Percentiles rank a stretch among this genome's conserved stretches.
Conservation (phyloP, 345 rosid genomes). For the Clausena lansium region DNA sequence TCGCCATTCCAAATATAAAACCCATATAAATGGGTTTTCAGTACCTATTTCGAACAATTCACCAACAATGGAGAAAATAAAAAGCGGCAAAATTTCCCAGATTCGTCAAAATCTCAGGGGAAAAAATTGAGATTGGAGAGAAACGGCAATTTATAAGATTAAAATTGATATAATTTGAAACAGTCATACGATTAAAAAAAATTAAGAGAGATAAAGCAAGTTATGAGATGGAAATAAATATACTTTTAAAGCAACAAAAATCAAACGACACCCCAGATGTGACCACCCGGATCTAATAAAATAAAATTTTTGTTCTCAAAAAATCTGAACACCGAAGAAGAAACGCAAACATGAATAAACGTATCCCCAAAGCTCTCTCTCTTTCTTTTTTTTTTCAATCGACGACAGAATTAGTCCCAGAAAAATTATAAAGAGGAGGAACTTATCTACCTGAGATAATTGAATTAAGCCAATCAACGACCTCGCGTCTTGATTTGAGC, state of each 20-base stretch:
- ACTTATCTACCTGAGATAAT: conserved; percentile 56
- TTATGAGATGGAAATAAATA: not conserved
- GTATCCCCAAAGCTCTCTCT: not conserved
- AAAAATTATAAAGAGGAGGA: not conserved
- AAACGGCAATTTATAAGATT: too few species aligned
- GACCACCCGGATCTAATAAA: conserved; percentile 12
- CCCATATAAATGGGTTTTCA: not conserved
- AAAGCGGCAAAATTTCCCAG: not conserved
- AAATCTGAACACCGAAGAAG: not conserved
- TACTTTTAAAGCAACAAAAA: not conserved
- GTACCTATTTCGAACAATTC: not conserved
- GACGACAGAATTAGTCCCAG: not conserved
- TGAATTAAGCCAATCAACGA: conserved; percentile 61
- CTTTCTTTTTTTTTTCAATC: not conserved
- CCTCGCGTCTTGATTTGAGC: conserved; percentile 57
- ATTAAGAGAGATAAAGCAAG: too few species aligned
- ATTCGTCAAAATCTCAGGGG: not conserved
- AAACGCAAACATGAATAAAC: not conserved
- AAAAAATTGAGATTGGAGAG: too few species aligned
- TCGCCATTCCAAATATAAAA: not conserved
- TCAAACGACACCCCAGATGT: not conserved
- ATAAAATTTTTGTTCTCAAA: not conserved
- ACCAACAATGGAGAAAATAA: not conserved
- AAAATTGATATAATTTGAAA: too few species aligned
- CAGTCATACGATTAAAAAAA: too few species aligned